phyloP scores from a whole-genome alignment of 78 protist genomes.

The Protostelium mycophagum region DNA sequence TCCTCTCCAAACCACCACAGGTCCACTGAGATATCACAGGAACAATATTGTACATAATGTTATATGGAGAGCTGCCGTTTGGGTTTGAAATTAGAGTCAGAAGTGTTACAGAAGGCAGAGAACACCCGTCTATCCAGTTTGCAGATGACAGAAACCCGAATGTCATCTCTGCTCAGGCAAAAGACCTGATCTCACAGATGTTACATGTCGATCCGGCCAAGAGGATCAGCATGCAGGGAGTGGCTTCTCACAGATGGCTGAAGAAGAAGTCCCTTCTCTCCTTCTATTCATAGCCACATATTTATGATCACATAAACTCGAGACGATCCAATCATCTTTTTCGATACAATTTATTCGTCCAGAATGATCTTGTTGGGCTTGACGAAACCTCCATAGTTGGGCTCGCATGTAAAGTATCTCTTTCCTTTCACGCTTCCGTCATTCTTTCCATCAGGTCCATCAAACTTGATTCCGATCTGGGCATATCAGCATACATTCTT shows the following conservation, averaged over 20 bases:
- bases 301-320: no score
- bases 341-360: slow-evolving; percentile 38
- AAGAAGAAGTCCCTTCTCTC: neutral
- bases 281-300: no score
- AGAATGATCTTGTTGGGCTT: slow-evolving; percentile 34
- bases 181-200: neutral
- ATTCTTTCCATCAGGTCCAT: slow-evolving; percentile 79
- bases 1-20: neutral
- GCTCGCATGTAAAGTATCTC: slow-evolving; percentile 56
- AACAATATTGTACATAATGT: neutral
- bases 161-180: neutral
- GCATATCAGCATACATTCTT: no score
- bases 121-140: neutral
- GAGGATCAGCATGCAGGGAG: neutral
- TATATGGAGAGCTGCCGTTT: neutral
- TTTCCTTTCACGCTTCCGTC: slow-evolving; percentile 78
- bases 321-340: slow-evolving; percentile 38
- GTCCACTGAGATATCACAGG: neutral
- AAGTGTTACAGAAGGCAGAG: neutral
- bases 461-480: slow-evolving; percentile 76
- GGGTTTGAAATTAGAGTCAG: neutral
- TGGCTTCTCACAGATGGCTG: neutral
- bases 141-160: neutral
- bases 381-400: slow-evolving; percentile 48
- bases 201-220: neutral